Evolutionary conservation across 108 stramenopile species (phyloP), one percentile per base, ranked within the genome.

Genomic region (Skeletonema tropicum): DNA sequence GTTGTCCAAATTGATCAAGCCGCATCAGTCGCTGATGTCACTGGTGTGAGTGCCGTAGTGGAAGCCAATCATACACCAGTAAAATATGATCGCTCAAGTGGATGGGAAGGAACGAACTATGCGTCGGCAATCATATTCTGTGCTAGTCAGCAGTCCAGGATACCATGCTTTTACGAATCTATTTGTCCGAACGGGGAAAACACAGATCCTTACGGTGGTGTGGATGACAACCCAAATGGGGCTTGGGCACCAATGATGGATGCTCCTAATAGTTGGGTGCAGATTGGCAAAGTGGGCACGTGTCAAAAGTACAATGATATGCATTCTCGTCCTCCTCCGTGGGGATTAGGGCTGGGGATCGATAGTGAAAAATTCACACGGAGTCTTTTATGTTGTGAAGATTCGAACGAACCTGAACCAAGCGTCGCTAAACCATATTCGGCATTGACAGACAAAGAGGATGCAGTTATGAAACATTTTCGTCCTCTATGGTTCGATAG

Each of bases 261-360:
- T 70, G 76, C 57, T 30, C 57, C 76, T 14, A 76, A 76, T 70
- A 38, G 64, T 26, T 76, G 76, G 76, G 76, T 76, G 7, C 68
- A 70, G 63, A 32, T 77, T 17, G 59, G 68, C 38, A 19, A 45
- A 4, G 30, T 29, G 6, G 62, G 32, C 15, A 63, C 67, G 23
- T 77, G 76, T 57, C 32, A 55, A 38, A 45, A 61, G 17, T 77
- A 70, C 55, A 26, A 42, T 2, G 46, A 68, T 49, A 46, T 77
- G 2, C n/a, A 69, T 45, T 15, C 19, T 12, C 61, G 38, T n/a
- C 60, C 38, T 49, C 76, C 76, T 21, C 5, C 39, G 17, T 77
- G 76, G 76, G 76, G 76, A 2, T 57, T 19, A 46, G 60, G 10
- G 76, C 60, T 17, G 62, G 70, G 59, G 73, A 6, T 35, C 58